Evolutionary conservation across 768 basidiomycete species (phyloP).

Genomic region (Rhodotorula diobovata): DNA sequence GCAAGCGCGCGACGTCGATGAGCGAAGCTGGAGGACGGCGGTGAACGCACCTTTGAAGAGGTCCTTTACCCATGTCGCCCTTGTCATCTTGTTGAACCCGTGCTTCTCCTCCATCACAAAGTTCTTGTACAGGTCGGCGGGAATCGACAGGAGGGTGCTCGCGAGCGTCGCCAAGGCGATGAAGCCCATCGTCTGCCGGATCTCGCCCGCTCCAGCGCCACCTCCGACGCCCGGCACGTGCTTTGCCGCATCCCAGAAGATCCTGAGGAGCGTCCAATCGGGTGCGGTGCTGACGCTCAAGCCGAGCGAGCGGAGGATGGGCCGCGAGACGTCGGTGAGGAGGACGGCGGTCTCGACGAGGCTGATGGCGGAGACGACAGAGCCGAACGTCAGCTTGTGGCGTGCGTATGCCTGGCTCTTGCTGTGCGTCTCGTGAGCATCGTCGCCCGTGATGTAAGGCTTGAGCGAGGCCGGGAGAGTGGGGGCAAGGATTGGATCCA

Average conservation of each 20-base stretch:
- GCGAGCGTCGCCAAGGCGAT: conserved; percentile 47
- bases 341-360: conserved; percentile 30
- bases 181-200: conserved; percentile 26
- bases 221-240: background rate
- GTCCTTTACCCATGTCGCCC: conserved; percentile 66
- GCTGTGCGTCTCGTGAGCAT: conserved; percentile 58
- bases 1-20: background rate
- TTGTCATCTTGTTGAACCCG: conserved; percentile 89
- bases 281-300: background rate
- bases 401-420: conserved; percentile 89
- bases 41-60: conserved; percentile 58
- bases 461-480: conserved; percentile 58
- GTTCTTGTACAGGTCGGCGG: conserved; percentile 75
- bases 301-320: conserved; percentile 1
- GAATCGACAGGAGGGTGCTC: conserved; percentile 66
- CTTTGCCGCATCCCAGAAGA: conserved; percentile 27
- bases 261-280: conserved; percentile 30
- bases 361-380: conserved; percentile 71
- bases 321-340: conserved; percentile 9
- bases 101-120: conserved; percentile 93
- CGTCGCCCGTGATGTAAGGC: conserved; percentile 67
- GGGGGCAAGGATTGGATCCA: conserved; percentile 54
- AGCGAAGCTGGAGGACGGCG: conserved; percentile 50
- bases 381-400: conserved; percentile 83
- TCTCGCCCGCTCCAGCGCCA: conserved; percentile 5